Conservation (phyloP, 1,284 basidiomycete species). For the Cutaneotrichosporon spelunceum region DNA sequence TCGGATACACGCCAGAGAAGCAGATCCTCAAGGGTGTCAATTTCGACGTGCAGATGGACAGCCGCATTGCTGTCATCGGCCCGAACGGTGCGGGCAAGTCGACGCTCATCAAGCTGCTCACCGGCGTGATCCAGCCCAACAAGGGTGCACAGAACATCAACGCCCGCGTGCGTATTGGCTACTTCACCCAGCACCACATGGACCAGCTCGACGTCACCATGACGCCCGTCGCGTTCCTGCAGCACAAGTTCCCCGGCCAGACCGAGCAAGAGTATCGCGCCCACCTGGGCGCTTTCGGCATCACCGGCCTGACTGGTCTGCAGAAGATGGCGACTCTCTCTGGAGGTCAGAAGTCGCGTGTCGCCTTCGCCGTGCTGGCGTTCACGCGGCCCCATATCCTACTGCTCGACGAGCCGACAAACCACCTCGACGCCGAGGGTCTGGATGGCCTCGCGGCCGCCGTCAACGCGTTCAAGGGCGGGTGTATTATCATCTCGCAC, state of each 20-base stretch:
- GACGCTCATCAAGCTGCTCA: conserved; percentile 79
- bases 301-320: conserved; percentile 87
- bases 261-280: conserved; percentile 93
- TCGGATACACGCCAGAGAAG: conserved; percentile 82
- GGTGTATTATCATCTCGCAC: conserved; percentile 77
- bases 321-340: conserved; percentile 57
- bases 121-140: conserved; percentile 78
- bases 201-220: conserved; percentile 82
- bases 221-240: conserved; percentile 88
- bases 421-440: conserved; percentile 92
- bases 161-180: conserved; percentile 81
- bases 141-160: conserved; percentile 84
- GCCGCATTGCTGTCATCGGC: conserved; percentile 85
- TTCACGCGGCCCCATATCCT: conserved; percentile 83
- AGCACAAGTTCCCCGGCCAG: conserved; percentile 86
- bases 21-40: conserved; percentile 76
- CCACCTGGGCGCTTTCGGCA: conserved; percentile 97
- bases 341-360: conserved; percentile 95
- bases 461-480: conserved; percentile 88
- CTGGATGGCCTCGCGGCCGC: conserved; percentile 92
- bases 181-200: conserved; percentile 97
- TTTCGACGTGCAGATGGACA: conserved; percentile 86
- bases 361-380: conserved; percentile 90
- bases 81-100: conserved; percentile 59
- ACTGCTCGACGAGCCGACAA: conserved; percentile 92